Conservation (phyloP, 2,329 filamentous ascomycete genomes). For the Orbilia quercus region DNA sequence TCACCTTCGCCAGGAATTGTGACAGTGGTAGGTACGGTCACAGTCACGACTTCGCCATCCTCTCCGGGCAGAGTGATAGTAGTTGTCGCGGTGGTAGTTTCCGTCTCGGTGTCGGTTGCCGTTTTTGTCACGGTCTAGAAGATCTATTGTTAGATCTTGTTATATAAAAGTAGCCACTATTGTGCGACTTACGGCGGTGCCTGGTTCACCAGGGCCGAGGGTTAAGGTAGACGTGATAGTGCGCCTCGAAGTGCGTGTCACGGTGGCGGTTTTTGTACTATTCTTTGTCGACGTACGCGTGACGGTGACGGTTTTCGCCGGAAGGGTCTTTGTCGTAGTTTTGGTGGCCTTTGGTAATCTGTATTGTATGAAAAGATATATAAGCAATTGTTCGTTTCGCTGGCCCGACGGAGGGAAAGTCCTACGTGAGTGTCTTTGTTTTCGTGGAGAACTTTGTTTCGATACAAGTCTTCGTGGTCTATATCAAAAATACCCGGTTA, state of each 20-base stretch:
- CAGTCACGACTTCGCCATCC: constrained; percentile 8
- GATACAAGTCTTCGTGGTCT: constrained; percentile 21
- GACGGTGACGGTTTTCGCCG: constrained; percentile 8
- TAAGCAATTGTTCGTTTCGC: background rate
- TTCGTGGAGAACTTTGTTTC: background rate
- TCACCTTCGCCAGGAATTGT: constrained; percentile 12
- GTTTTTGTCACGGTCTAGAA: background rate
- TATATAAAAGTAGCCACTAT: no score
- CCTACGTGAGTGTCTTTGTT: constrained; percentile 2
- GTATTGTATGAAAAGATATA: background rate
- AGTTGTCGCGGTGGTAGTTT: background rate
- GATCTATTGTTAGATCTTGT: no score
- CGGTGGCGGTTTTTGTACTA: background rate
- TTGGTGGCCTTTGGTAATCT: constrained; percentile 2
- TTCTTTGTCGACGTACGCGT: constrained; percentile 2
- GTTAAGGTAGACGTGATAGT: constrained; percentile 12
- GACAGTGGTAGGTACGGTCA: constrained; percentile 13
- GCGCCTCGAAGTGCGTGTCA: constrained; percentile 3
- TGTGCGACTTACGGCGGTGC: constrained; percentile 2
- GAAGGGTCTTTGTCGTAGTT: background rate
- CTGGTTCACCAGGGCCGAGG: background rate
- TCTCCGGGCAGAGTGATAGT: constrained; percentile 13
- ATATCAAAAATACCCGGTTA: no score
- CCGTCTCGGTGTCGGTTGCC: background rate
- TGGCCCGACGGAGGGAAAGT: background rate